A percentile compares a stretch with the other conserved stretches of the same genome.
These are phyloP conservation scores for Aquilaria agallochum DNA, from an alignment of 441 rosid species.

Conservation along the genomic window DNA sequence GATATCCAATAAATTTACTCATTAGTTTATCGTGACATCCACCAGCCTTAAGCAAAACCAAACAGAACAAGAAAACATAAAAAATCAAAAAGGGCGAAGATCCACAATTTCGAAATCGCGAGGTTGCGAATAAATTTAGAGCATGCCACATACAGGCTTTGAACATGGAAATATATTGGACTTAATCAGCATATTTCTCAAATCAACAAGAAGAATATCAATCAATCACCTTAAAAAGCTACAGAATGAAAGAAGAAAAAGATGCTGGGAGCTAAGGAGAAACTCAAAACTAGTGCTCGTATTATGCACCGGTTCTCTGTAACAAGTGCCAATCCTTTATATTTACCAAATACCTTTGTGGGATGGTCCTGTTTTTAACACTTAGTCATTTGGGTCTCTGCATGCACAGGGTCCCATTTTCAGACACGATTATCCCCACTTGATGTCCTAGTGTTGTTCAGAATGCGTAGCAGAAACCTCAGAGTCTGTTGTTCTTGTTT, in stretches of 20 bases:
- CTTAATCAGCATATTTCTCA: slow-evolving; percentile 13
- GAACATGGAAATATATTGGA: slow-evolving; percentile 14
- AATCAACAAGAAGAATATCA: slow-evolving; percentile 13
- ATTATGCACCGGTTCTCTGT: slow-evolving; percentile 15
- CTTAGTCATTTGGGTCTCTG: slow-evolving; percentile 13
- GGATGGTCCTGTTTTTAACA: slow-evolving; percentile 10
- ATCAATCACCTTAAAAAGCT: slow-evolving; percentile 27
- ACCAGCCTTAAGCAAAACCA: too few species aligned
- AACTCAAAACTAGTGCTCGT: slow-evolving; percentile 17
- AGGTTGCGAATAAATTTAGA: slow-evolving; percentile 32
- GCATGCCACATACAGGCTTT: slow-evolving; percentile 25
- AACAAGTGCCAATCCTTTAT: slow-evolving; percentile 12
- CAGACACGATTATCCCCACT: slow-evolving; percentile 6
- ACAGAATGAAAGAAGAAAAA: neutral
- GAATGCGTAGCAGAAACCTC: slow-evolving; percentile 39
- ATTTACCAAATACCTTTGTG: slow-evolving; percentile 18
- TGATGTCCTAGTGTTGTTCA: slow-evolving; percentile 34
- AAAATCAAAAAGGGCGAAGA: too few species aligned
- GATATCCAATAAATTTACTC: too few species aligned
- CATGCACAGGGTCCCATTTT: slow-evolving; percentile 19
- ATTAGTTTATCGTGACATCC: too few species aligned
- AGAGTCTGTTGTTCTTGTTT: slow-evolving; percentile 43
- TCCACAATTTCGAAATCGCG: slow-evolving; percentile 22
- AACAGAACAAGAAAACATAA: too few species aligned
- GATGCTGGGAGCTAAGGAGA: slow-evolving; percentile 11